Conservation (phyloP, 73 alveolate species). For the Tetrahymena elliotti region DNA sequence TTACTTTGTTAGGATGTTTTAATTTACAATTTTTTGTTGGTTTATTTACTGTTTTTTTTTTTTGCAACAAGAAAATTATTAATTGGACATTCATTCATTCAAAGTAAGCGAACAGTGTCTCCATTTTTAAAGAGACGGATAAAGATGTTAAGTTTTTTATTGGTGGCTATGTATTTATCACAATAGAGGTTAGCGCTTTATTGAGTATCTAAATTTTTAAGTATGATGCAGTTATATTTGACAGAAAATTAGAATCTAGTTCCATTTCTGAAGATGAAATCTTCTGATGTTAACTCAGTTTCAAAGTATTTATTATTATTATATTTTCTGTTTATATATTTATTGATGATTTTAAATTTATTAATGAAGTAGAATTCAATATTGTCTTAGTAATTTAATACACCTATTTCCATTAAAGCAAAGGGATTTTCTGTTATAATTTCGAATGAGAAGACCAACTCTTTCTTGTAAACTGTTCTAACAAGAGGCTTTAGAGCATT, state of each 20-base stretch:
- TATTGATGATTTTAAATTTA: not conserved
- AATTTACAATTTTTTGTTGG: not conserved
- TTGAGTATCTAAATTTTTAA: not conserved
- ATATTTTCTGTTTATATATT: not conserved
- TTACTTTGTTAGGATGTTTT: no score
- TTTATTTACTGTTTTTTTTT: not conserved
- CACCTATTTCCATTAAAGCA: not conserved
- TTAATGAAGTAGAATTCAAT: not conserved
- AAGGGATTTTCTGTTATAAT: not conserved
- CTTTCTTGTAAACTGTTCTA: not conserved
- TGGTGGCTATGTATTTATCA: not conserved
- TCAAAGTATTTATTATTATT: not conserved
- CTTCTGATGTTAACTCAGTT: not conserved
- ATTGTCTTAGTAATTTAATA: not conserved
- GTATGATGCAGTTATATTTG: not conserved
- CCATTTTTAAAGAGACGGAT: not conserved
- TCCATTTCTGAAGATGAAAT: not conserved
- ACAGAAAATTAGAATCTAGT: not conserved
- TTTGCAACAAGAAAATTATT: no score
- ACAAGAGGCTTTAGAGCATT: not conserved
- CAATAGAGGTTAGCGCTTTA: not conserved
- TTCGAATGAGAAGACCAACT: not conserved
- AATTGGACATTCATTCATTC: not conserved
- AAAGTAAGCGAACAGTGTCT: not conserved
- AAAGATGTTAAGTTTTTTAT: not conserved